These are phyloP conservation scores for Mortierella sp. DNA, from an alignment of 371 early-diverging fungal genomes.

Conservation along the genomic window DNA sequence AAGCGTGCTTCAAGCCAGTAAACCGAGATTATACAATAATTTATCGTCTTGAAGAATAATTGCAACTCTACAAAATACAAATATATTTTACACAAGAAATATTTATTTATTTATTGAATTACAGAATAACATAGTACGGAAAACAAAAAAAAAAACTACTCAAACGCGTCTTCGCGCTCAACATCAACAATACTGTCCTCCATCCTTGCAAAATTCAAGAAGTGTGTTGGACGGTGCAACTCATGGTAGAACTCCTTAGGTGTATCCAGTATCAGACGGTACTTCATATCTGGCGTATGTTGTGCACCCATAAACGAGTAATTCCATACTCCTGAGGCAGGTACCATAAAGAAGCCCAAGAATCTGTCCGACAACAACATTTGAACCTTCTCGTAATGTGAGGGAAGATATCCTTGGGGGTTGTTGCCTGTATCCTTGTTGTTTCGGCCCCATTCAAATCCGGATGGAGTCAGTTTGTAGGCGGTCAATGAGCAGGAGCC, in stretches of 20 bases:
- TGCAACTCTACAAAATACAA: background rate
- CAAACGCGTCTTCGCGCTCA: conserved; percentile 80
- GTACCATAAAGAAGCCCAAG: conserved; percentile 98
- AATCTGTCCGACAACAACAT: conserved; percentile 94
- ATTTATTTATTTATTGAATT: conserved; percentile 7
- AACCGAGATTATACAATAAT: background rate
- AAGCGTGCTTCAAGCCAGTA: conserved; percentile 41
- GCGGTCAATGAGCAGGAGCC: conserved; percentile 97
- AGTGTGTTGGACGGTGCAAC: conserved; percentile 95
- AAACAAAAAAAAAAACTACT: conserved; percentile 57
- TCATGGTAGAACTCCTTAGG: conserved; percentile 98
- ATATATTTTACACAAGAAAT: background rate
- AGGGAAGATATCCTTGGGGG: conserved; percentile 90
- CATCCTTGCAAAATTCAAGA: conserved; percentile 92
- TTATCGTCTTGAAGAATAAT: no score
- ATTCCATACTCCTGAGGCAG: conserved; percentile 95
- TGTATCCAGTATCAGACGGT: conserved; percentile 87
- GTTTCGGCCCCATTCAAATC: conserved; percentile 96
- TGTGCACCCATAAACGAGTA: conserved; percentile 97
- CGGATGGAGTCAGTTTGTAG: conserved; percentile 94
- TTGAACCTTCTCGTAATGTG: conserved; percentile 95
- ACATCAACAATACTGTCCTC: conserved; percentile 76
- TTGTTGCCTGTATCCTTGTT: conserved; percentile 82
- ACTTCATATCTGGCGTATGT: conserved; percentile 92
- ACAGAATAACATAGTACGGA: background rate